Conservation (phyloP, 73 alveolate species). For the Loxodes magnus region DNA sequence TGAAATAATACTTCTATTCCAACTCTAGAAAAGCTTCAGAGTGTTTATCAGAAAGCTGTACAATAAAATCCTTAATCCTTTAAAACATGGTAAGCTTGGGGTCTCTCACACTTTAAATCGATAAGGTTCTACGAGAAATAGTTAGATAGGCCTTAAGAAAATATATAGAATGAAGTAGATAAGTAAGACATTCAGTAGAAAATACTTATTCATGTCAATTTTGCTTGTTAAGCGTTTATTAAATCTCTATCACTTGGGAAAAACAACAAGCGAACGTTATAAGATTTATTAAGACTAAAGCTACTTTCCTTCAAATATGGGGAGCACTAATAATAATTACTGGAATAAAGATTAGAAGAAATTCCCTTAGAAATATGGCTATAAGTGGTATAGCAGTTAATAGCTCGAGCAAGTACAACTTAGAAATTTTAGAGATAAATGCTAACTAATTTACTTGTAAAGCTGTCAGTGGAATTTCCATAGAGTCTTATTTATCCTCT, state of each 20-base stretch:
- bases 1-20: neutral
- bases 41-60: conserved; percentile 58
- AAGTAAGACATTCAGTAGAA: neutral
- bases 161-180: too few relatives aligned
- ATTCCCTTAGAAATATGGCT: conserved; percentile 88
- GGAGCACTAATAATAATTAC: conserved; percentile 42
- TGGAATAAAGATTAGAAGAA: conserved; percentile 65
- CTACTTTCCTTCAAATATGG: conserved; percentile 71
- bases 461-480: conserved; percentile 75
- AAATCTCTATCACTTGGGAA: conserved; percentile 9
- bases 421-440: conserved; percentile 52
- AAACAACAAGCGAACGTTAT: conserved; percentile 18
- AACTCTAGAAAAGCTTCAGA: conserved; percentile 31
- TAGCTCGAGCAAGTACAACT: conserved; percentile 85
- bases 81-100: conserved; percentile 87
- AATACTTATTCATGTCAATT: neutral
- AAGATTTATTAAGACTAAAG: conserved; percentile 78
- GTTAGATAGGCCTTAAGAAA: too few relatives aligned
- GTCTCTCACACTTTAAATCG: conserved; percentile 63
- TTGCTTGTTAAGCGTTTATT: conserved; percentile 15
- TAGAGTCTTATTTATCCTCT: conserved; percentile 84
- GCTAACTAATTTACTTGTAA: conserved; percentile 62
- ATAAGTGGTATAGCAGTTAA: conserved; percentile 87
- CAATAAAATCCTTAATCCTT: conserved; percentile 43
- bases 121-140: conserved; percentile 15